phyloP scores from a whole-genome alignment of 73 alveolate species.

The Uronychia setigera region DNA sequence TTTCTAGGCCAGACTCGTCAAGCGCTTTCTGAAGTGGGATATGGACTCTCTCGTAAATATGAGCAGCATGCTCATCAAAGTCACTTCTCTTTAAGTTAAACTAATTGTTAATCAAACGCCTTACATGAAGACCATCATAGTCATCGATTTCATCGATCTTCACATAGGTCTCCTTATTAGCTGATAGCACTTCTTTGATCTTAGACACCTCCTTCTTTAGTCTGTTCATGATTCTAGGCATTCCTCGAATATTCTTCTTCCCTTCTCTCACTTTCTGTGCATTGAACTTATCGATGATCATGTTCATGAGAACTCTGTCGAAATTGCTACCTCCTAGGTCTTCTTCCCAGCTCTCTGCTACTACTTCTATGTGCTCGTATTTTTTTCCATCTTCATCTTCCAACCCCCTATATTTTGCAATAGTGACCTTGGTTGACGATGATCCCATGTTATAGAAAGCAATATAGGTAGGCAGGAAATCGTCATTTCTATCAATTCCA shows the following conservation, averaged over 20 bases:
- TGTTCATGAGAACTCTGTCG: constrained; percentile 33
- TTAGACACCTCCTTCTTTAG: constrained; percentile 63
- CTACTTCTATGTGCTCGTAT: background rate
- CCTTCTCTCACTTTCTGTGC: constrained; percentile 22
- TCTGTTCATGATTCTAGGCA: constrained; percentile 68
- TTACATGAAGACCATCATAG: constrained; percentile 67
- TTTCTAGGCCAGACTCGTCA: constrained; percentile 70
- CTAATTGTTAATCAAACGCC: background rate
- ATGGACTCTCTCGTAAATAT: constrained; percentile 55
- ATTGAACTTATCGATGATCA: constrained; percentile 45
- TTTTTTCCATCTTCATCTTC: constrained; percentile 11
- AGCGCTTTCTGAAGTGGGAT: constrained; percentile 82
- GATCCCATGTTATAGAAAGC: constrained; percentile 93
- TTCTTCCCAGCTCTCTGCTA: constrained; percentile 26
- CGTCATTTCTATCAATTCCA: constrained; percentile 76
- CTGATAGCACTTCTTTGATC: constrained; percentile 92
- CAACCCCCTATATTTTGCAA: constrained; percentile 53
- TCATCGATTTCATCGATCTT: constrained; percentile 83
- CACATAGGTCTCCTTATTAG: constrained; percentile 87
- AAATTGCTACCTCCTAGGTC: constrained; percentile 37
- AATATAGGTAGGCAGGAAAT: constrained; percentile 31
- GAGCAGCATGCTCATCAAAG: constrained; percentile 76
- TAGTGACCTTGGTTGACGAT: constrained; percentile 73
- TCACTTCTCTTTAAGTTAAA: constrained; percentile 71
- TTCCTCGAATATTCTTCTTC: constrained; percentile 36